Conservation (phyloP, 305 asterid genomes). For the Ajuga reptans region DNA sequence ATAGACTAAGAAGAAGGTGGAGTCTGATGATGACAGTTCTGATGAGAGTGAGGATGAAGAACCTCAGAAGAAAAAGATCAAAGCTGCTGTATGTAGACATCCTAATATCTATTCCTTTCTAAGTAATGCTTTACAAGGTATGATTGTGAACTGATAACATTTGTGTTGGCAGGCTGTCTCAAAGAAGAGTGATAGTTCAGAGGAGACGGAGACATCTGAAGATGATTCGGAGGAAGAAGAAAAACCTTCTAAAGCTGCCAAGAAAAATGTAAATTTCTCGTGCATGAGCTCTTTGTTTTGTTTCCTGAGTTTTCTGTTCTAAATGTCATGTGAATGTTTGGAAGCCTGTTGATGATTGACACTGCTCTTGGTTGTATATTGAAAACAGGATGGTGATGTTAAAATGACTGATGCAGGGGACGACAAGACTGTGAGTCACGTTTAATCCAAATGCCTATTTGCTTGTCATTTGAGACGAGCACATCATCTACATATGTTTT, state of each 20-base stretch:
- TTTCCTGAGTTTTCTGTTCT: background rate
- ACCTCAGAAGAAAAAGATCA: conserved; percentile 40
- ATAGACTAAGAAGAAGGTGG: conserved; percentile 10
- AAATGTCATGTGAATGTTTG: background rate
- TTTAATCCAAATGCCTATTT: background rate
- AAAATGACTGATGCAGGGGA: conserved; percentile 34
- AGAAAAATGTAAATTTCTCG: conserved; percentile 36
- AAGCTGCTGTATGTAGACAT: conserved; percentile 23
- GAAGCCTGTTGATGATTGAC: background rate
- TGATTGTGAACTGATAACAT: background rate
- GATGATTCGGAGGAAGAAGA: conserved; percentile 45
- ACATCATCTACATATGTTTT: too few relatives aligned
- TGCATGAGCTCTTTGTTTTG: background rate
- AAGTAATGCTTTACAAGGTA: background rate
- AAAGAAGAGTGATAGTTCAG: conserved; percentile 32
- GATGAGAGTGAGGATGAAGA: conserved; percentile 49
- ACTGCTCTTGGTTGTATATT: background rate
- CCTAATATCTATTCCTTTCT: background rate
- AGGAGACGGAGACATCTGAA: conserved; percentile 30
- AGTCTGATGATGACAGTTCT: conserved; percentile 41
- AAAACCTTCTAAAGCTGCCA: conserved; percentile 31
- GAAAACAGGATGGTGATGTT: conserved; percentile 35
- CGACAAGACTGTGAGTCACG: conserved; percentile 32
- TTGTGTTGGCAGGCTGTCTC: conserved; percentile 18
- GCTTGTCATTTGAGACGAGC: background rate